Base-by-base conservation (phyloP, 2,329 filamentous ascomycete species). In the Camillea tinctor region DNA sequence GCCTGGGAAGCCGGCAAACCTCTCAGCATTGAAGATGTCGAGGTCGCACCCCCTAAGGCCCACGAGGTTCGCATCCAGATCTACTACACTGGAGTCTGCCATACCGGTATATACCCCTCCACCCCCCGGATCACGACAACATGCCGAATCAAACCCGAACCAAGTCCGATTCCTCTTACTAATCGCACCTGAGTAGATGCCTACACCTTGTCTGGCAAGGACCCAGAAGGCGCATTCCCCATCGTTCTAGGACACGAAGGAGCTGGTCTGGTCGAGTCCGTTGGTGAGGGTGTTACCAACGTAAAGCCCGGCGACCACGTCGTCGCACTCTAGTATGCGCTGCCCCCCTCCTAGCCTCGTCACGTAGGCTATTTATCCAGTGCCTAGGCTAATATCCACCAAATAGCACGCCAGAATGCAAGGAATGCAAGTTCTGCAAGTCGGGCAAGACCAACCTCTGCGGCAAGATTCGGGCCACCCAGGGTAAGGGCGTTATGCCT, bases 391-490 rank as follows among this genome's bases (percentile, higher is more conserved):
- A 66, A 69, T 59, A 22, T 30, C 20, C 19, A 11, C 22, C 44
- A 50, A 48, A 60, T 72, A 96, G 93, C 84, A 98, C 93, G 52
- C 95, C 95, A 67, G 94, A 98, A 82, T 98, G 95, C 83, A 84
- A 87, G 69, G 94, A 98, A 79, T 99, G 95, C 88, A 98, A 98
- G 83, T 98, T 98, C 86, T 99, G 95, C 89, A 95, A 92, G 79
- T 98, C 94, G 50, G 95, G 94, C 81, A 99, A 99, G 88, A 98
- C 94, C 72, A 97, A 98, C 81, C 90, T 98, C 60, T 98, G 94
- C 81, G 95, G 95, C 77, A 98, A 98, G 87, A 99, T 99, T 79
- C 90, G 95, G 72, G 92, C 92, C 52, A 98, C 95, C 51, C 95
- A 99, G 81, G 95, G 95, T 71, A 90, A 88, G 78, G 95, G 95